These are phyloP conservation scores for Achaetomium macrosporum DNA, from an alignment of 2,329 filamentous ascomycete species.

Conservation along the genomic window DNA sequence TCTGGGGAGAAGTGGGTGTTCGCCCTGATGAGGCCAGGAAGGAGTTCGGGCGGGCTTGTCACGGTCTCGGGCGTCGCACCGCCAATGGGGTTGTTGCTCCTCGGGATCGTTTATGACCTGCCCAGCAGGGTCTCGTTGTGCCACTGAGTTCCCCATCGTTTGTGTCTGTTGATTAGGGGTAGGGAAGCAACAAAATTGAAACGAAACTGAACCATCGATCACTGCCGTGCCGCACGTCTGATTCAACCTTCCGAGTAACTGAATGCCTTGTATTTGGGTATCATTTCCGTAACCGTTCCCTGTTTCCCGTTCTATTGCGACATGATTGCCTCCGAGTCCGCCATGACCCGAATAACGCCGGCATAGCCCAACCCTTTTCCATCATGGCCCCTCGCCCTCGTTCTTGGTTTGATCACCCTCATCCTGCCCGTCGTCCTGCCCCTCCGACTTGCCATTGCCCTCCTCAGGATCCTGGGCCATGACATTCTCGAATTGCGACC, in stretches of 20 bases:
- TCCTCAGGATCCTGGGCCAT: constrained; percentile 66
- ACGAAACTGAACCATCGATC: background rate
- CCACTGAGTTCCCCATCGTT: background rate
- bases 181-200: constrained; percentile 8
- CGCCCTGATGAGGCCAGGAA: background rate
- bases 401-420: constrained; percentile 21
- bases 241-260: background rate
- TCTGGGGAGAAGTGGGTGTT: background rate
- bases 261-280: constrained; percentile 6
- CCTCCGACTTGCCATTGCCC: constrained; percentile 15
- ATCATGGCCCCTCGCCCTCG: constrained; percentile 10
- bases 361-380: background rate
- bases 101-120: no score
- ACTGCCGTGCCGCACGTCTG: background rate
- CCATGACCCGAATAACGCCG: background rate
- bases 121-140: no score
- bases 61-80: no score
- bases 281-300: background rate
- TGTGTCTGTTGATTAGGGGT: constrained; percentile 10
- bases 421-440: constrained; percentile 28
- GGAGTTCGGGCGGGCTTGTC: no score
- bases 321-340: background rate
- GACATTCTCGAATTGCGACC: constrained; percentile 95
- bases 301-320: no score
- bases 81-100: no score